These are phyloP conservation scores for Melastoma candidum DNA, from an alignment of 441 rosid genomes.

Conservation along the genomic window DNA sequence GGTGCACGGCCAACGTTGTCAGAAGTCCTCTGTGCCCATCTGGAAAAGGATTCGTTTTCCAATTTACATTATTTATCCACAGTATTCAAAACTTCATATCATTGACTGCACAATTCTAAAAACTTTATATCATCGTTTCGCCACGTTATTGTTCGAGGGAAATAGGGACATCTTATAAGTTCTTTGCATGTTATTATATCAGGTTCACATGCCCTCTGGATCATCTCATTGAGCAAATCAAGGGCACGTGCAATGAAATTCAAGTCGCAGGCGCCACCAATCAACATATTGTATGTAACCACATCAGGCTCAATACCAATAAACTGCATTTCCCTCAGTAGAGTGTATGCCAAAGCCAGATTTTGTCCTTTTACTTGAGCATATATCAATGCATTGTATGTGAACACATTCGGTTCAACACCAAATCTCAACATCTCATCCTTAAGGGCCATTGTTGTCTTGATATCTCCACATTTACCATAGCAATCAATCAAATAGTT, in stretches of 20 bases:
- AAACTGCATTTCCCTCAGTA: constrained; percentile 39
- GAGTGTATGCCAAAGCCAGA: constrained; percentile 25
- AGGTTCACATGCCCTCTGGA: constrained; percentile 33
- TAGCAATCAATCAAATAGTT: constrained; percentile 47
- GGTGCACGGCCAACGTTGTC: no score
- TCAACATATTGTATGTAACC: constrained; percentile 52
- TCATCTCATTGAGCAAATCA: constrained; percentile 51
- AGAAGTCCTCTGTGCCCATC: no score
- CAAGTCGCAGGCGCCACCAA: constrained; percentile 40
- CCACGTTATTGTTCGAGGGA: no score
- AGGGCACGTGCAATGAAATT: constrained; percentile 27
- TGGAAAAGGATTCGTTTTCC: no score
- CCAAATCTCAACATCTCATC: constrained; percentile 45
- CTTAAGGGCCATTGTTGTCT: constrained; percentile 30
- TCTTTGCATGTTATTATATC: constrained; percentile 57
- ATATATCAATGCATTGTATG: constrained; percentile 54
- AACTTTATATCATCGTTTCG: no score
- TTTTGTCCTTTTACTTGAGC: constrained; percentile 36
- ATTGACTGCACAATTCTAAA: no score
- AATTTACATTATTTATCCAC: no score
- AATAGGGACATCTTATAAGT: constrained; percentile 38
- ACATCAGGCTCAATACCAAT: constrained; percentile 40
- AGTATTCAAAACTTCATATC: no score
- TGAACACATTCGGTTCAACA: constrained; percentile 52
- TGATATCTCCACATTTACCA: constrained; percentile 46